phyloP scores from a whole-genome alignment of 2,329 filamentous ascomycete species.

The Claviceps citrina region DNA sequence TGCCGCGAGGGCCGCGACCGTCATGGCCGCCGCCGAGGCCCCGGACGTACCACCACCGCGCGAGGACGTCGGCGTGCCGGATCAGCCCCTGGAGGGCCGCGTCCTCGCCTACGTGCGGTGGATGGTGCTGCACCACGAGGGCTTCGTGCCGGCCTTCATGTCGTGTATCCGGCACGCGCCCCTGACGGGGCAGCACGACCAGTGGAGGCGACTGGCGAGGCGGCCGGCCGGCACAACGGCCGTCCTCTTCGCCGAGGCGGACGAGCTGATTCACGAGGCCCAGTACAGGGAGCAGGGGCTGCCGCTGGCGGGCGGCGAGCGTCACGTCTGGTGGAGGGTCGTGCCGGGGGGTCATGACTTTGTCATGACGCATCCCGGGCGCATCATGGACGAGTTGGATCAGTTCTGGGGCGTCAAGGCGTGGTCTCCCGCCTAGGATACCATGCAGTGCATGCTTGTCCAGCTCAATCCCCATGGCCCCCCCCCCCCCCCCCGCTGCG shows the following conservation, averaged over 20 bases:
- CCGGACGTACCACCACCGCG: conserved; percentile 18
- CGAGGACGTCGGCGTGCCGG: conserved; percentile 7
- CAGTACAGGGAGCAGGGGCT: conserved; percentile 35
- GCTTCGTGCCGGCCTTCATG: conserved; percentile 46
- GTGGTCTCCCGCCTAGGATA: too few relatives aligned
- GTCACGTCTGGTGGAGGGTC: conserved; percentile 33
- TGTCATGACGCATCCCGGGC: conserved; percentile 37
- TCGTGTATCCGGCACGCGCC: conserved; percentile 39
- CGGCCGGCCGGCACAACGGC: conserved; percentile 30
- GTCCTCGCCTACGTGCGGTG: conserved; percentile 40
- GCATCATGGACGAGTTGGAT: conserved; percentile 31
- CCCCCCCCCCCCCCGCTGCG: too few relatives aligned
- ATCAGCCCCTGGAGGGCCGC: conserved; percentile 29
- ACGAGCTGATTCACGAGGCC: conserved; percentile 37
- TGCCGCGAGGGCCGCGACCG: conserved; percentile 17
- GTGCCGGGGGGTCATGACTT: conserved; percentile 45
- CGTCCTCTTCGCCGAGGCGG: conserved; percentile 34
- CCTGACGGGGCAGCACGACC: conserved; percentile 34
- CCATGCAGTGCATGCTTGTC: too few relatives aligned
- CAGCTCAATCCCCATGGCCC: too few relatives aligned
- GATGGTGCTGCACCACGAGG: conserved; percentile 40
- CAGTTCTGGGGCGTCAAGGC: conserved; percentile 28
- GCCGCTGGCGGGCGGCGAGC: conserved; percentile 34
- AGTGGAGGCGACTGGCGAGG: conserved; percentile 31
- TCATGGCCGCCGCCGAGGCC: conserved; percentile 22